Base-by-base conservation (phyloP, 2,329 filamentous ascomycete species). In the Hymenoscyphus salicellus region DNA sequence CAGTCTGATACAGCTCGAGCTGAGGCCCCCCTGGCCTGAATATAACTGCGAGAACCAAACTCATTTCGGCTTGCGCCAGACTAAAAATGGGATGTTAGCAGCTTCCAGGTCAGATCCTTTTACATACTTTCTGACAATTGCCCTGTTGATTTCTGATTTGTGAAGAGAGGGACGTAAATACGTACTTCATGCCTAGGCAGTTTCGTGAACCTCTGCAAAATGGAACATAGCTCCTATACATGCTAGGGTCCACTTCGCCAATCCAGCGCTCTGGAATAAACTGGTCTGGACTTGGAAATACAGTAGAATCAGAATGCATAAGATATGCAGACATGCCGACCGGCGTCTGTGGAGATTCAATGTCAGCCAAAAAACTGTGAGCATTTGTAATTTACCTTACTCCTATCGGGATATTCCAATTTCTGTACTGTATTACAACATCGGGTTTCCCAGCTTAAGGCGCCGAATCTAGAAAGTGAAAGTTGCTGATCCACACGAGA, bases 211-310 rank as follows among this genome's bases (percentile, higher is more conserved):
- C 73, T 28, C 68, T 66, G 23, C 66, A 65, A 59, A 72, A 74
- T 5, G 71, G 68, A 5, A 70, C 66, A 11, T 65, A 68, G 28
- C 61, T 58, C 11, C 56, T 14, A 11, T 46, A n/a, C 41, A 63
- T 41, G 8, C 17, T 55, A 5, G 33, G 26, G 2, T 58, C n/a
- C 2, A 41, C 26, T 8, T 63, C 61, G 36, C 43, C 59, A 10
- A 72, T 60, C 67, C 78, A 83, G 10, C 81, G 74, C 57, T 80
- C 78, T 0, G 81, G 81, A 32, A 80, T 74, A 68, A 83, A 83
- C 10, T 66, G 64, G 28, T 78, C 75, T 1, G 80, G 78, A 49
- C 79, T 65, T 5, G 62, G 63, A 72, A 82, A 83, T 0, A 64
- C 28, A 14, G n/a, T 16, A 14, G 26, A 8, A 41, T 66, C 58